A percentile compares a stretch with the other conserved stretches of the same genome.
Conservation (phyloP, 2,329 filamentous ascomycete genomes). For the Botrytis porri region DNA sequence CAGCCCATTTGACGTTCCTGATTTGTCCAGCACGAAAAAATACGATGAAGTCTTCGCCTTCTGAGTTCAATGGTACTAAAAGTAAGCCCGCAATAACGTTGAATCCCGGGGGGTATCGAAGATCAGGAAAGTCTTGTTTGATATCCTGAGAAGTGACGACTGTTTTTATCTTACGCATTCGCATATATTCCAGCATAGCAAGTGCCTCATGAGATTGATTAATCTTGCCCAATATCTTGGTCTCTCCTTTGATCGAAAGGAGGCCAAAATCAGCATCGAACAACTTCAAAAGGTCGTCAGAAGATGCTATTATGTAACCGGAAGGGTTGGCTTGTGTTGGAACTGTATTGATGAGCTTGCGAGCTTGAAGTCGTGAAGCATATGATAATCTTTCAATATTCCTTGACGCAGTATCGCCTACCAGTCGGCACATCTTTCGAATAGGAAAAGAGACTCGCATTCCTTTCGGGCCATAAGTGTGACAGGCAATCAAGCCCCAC, state of each 20-base stretch:
- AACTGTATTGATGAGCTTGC: slow-evolving; percentile 83
- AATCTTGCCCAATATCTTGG: slow-evolving; percentile 74
- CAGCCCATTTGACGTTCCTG: slow-evolving; percentile 76
- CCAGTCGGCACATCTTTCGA: slow-evolving; percentile 83
- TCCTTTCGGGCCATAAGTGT: slow-evolving; percentile 71
- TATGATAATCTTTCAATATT: slow-evolving; percentile 89
- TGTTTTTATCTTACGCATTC: slow-evolving; percentile 69
- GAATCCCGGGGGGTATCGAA: slow-evolving; percentile 77
- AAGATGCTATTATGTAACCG: slow-evolving; percentile 86
- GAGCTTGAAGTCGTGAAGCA: slow-evolving; percentile 76
- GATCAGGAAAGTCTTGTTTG: slow-evolving; percentile 71
- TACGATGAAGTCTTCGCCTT: slow-evolving; percentile 81
- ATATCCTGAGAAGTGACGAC: slow-evolving; percentile 79
- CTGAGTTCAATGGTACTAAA: slow-evolving; percentile 74
- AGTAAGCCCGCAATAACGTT: slow-evolving; percentile 73
- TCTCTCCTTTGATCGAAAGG: slow-evolving; percentile 82
- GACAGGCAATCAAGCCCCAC: slow-evolving; percentile 86
- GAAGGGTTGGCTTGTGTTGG: slow-evolving; percentile 79
- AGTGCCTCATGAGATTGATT: slow-evolving; percentile 79
- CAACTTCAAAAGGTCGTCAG: slow-evolving; percentile 76
- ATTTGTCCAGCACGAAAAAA: slow-evolving; percentile 80
- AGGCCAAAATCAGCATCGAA: slow-evolving; percentile 88
- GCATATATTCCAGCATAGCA: slow-evolving; percentile 79
- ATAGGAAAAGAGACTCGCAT: slow-evolving; percentile 94
- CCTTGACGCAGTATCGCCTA: slow-evolving; percentile 80